Evolutionary conservation across 371 early-diverging fungal species (phyloP).

Genomic region (Circinella umbellata): DNA sequence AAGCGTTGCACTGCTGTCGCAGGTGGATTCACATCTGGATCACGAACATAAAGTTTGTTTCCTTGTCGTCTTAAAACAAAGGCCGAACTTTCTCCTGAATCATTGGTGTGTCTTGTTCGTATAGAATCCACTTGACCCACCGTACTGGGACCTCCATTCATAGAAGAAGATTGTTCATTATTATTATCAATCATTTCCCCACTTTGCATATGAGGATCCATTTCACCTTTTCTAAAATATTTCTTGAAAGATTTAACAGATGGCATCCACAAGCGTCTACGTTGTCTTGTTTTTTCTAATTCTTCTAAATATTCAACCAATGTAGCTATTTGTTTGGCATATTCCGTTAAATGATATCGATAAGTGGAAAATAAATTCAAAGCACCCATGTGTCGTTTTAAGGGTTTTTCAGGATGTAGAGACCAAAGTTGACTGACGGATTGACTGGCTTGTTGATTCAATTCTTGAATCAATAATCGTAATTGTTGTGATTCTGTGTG

Average conservation of each 20-base stretch:
- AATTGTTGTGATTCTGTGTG: conserved; percentile 11
- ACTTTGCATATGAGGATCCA: conserved; percentile 19
- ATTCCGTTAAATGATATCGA: conserved; percentile 19
- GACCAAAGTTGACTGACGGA: background rate
- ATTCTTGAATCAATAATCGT: background rate
- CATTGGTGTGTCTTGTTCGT: conserved; percentile 12
- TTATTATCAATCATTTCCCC: conserved; percentile 5
- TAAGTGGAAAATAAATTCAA: conserved; percentile 18
- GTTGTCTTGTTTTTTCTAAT: conserved; percentile 20
- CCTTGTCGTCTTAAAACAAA: background rate
- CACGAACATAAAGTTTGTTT: conserved; percentile 20
- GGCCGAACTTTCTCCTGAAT: background rate
- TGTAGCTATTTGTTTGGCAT: conserved; percentile 10
- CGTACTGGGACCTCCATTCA: too few species aligned
- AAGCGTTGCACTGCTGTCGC: conserved; percentile 27
- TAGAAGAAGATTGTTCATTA: too few species aligned
- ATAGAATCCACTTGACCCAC: conserved; percentile 17
- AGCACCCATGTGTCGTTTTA: conserved; percentile 11
- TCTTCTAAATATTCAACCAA: conserved; percentile 25
- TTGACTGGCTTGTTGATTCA: conserved; percentile 3
- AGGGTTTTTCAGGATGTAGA: conserved; percentile 5
- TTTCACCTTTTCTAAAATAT: conserved; percentile 18
- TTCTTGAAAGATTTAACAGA: conserved; percentile 17
- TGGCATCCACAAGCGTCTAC: conserved; percentile 18
- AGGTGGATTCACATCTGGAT: conserved; percentile 48